These are phyloP conservation scores for Brachypodium distachyon DNA, from an alignment of 202 grass and related monocot species.

Conservation along the genomic window DNA sequence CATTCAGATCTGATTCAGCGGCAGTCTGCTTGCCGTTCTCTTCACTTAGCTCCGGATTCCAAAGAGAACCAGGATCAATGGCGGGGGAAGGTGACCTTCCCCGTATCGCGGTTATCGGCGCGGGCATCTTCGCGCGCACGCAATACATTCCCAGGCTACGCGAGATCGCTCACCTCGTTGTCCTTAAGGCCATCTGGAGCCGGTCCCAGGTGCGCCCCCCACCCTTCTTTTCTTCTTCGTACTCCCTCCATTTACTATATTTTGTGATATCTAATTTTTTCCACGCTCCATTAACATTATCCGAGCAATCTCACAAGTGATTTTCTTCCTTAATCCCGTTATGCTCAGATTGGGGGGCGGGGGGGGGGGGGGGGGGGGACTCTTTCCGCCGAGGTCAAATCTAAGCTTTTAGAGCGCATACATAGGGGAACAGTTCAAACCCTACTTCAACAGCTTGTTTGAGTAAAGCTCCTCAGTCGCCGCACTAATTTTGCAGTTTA, in stretches of 20 bases:
- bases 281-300: background rate
- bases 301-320: no score
- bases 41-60: background rate
- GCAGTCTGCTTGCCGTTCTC: background rate
- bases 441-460: no score
- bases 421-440: background rate
- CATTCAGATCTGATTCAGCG: background rate
- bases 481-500: background rate
- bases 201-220: slow-evolving; percentile 51
- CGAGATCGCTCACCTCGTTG: slow-evolving; percentile 65
- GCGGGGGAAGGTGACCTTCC: slow-evolving; percentile 20
- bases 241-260: background rate
- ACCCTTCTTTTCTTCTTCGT: background rate
- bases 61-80: background rate
- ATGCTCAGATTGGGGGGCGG: background rate
- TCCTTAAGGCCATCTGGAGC: slow-evolving; percentile 88
- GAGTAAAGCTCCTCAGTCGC: background rate
- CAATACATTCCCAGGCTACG: slow-evolving; percentile 92
- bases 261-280: background rate
- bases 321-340: background rate
- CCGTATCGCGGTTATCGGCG: slow-evolving; percentile 69
- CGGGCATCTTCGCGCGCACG: slow-evolving; percentile 80
- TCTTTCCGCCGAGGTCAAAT: background rate
- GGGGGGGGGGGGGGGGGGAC: background rate
- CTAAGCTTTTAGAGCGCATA: background rate